Conservation (phyloP, 495 filamentous ascomycete species). For the Oidiodendron maius region DNA sequence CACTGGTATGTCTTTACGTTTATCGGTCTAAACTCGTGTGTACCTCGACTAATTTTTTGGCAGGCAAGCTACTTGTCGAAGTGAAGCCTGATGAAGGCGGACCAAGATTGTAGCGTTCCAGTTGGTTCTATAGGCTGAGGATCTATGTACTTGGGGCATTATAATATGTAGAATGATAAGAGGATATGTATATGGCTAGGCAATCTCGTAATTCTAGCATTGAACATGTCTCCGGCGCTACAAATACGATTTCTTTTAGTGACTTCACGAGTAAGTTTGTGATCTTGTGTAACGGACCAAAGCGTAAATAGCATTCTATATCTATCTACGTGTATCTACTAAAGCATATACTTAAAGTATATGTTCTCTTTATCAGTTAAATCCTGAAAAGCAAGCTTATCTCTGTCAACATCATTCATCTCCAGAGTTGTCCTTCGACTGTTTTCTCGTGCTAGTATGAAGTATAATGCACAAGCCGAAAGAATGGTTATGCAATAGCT, state of each 20-base stretch:
- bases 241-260: too few relatives aligned
- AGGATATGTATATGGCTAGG: background rate
- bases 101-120: too few relatives aligned
- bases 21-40: too few relatives aligned
- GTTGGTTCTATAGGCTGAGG: too few relatives aligned
- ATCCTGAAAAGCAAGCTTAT: constrained; percentile 62
- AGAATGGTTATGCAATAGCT: constrained; percentile 66
- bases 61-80: constrained; percentile 20
- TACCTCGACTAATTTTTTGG: too few relatives aligned
- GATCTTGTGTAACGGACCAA: too few relatives aligned
- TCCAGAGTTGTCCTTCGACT: constrained; percentile 35
- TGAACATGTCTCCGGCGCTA: too few relatives aligned
- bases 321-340: too few relatives aligned
- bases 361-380: constrained; percentile 73
- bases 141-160: too few relatives aligned
- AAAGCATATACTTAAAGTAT: constrained; percentile 69
- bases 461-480: constrained; percentile 47
- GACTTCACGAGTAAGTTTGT: too few relatives aligned
- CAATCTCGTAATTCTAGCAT: too few relatives aligned
- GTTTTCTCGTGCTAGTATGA: constrained; percentile 54
- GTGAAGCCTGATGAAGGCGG: constrained; percentile 14
- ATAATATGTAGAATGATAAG: background rate
- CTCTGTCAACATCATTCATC: constrained; percentile 54
- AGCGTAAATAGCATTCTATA: too few relatives aligned
- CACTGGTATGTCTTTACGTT: background rate